Evolutionary conservation across 106 monocot genomes (phyloP), one percentile per base, ranked within the genome.

Genomic region (Alisma plantagoaquatica): DNA sequence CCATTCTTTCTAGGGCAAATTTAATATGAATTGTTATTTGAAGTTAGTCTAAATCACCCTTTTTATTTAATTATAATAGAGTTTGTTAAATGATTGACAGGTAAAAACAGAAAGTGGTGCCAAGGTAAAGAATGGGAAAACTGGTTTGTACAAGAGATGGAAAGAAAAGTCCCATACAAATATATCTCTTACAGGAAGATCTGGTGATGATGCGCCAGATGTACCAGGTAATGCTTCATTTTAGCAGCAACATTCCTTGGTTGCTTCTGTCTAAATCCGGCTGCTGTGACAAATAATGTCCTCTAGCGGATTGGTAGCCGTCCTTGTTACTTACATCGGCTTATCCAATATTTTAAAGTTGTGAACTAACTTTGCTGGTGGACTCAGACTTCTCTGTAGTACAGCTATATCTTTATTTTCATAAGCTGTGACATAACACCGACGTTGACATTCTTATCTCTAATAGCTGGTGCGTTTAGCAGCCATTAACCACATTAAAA

Each of bases 131-230:
- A 62, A 72, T 32, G 54, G 43, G 18, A 85, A 77, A 62, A 79
- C 79, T 26, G 90, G 98, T 29, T 71, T 98, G 44, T 98, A 98
- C 54, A 82, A 98, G 45, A 98, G 71, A 62, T 98, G 98, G 98
- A 76, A 85, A 51, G 76, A 82, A 35, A 68, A 42, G 18, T 74
- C 90, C 1, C 98, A 98, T 54, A 65, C 32, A 38, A 73, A 76
- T 33, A 74, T 98, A 22, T 68, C 89, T 62, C 59, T 79, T 49
- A 49, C 35, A 56, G 76, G 85, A 46, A 56, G 16, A 7, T 27
- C 43, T 31, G 72, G 57, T n/a, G 15, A 17, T 67, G 41, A 61
- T 27, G 70, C 70, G 28, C 60, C 50, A 57, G 18, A 45, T 38
- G 61, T 32, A 11, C 35, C 63, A 81, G 80, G 50, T 64, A 23